Percentiles rank a stretch among this genome's conserved stretches.
Evolutionary conservation across 345 rosid genomes (phyloP).

Genomic region (Jatropha curcas): DNA sequence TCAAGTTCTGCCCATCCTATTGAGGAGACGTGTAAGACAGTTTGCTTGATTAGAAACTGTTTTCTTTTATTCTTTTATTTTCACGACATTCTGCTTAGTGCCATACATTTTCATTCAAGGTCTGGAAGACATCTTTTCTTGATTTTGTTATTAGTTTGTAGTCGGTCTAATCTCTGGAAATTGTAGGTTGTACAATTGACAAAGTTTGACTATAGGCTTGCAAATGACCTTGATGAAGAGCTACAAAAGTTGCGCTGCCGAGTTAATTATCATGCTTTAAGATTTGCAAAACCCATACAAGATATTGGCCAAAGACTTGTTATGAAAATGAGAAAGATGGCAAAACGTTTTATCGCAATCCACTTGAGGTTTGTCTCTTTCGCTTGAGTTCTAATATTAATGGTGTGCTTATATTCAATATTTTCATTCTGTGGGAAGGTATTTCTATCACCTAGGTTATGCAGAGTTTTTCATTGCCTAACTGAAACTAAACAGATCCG

Average conservation of each 20-base stretch:
- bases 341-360: slow-evolving; percentile 77
- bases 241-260: slow-evolving; percentile 94
- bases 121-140: not conserved
- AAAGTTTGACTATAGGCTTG: slow-evolving; percentile 96
- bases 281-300: slow-evolving; percentile 81
- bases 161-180: not conserved
- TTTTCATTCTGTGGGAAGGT: not conserved
- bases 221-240: slow-evolving; percentile 80
- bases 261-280: slow-evolving; percentile 85
- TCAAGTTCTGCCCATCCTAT: slow-evolving; percentile 88
- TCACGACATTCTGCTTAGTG: not conserved
- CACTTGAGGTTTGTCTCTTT: slow-evolving; percentile 70
- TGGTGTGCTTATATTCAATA: not conserved
- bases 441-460: not conserved
- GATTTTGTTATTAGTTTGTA: not conserved
- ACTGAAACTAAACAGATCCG: not conserved
- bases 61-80: not conserved
- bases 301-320: slow-evolving; percentile 78
- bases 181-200: slow-evolving; percentile 96
- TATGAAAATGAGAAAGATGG: slow-evolving; percentile 72
- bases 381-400: not conserved
- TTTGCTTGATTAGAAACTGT: slow-evolving; percentile 13
- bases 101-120: not conserved
- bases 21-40: slow-evolving; percentile 70
- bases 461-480: not conserved